Evolutionary conservation across 2,329 filamentous ascomycete genomes (phyloP).

Genomic region (Phaeosphaeriaceae sp.): DNA sequence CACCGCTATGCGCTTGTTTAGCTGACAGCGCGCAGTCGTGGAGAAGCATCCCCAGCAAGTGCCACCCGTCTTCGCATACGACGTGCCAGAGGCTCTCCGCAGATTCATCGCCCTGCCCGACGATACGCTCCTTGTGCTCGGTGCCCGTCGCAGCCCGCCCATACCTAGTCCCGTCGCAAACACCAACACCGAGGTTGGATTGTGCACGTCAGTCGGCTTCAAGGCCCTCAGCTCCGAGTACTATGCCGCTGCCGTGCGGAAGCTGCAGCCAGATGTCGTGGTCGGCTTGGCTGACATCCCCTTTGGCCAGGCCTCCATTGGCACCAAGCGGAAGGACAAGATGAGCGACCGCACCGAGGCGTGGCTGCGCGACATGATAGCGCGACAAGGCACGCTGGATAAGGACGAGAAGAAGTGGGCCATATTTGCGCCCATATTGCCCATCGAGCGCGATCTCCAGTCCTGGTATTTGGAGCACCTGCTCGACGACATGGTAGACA

Average conservation of each 20-base stretch:
- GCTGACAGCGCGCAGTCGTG: slow-evolving; percentile 63
- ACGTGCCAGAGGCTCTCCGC: slow-evolving; percentile 65
- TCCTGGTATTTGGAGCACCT: slow-evolving; percentile 80
- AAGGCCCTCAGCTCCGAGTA: slow-evolving; percentile 70
- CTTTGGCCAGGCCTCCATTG: slow-evolving; percentile 62
- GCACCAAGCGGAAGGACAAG: slow-evolving; percentile 76
- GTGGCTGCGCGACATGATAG: slow-evolving; percentile 76
- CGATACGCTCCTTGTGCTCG: slow-evolving; percentile 73
- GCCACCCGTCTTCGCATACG: slow-evolving; percentile 61
- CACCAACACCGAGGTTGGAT: slow-evolving; percentile 72
- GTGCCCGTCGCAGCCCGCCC: slow-evolving; percentile 77
- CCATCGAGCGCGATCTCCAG: slow-evolving; percentile 77
- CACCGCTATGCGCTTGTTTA: slow-evolving; percentile 8
- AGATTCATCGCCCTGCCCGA: slow-evolving; percentile 77
- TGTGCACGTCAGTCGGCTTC: slow-evolving; percentile 90
- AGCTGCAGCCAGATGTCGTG: slow-evolving; percentile 79
- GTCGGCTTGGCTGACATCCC: slow-evolving; percentile 79
- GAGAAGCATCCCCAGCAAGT: slow-evolving; percentile 61
- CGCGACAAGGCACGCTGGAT: slow-evolving; percentile 45
- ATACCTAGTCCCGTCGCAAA: slow-evolving; percentile 74
- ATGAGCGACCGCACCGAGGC: slow-evolving; percentile 87
- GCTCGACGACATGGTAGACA: slow-evolving; percentile 64
- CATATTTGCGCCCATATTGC: slow-evolving; percentile 72
- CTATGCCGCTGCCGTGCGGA: slow-evolving; percentile 71
- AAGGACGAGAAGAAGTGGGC: slow-evolving; percentile 33